Base-by-base conservation (phyloP, 2,329 filamentous ascomycete species). In the Hypoxylon sp. region DNA sequence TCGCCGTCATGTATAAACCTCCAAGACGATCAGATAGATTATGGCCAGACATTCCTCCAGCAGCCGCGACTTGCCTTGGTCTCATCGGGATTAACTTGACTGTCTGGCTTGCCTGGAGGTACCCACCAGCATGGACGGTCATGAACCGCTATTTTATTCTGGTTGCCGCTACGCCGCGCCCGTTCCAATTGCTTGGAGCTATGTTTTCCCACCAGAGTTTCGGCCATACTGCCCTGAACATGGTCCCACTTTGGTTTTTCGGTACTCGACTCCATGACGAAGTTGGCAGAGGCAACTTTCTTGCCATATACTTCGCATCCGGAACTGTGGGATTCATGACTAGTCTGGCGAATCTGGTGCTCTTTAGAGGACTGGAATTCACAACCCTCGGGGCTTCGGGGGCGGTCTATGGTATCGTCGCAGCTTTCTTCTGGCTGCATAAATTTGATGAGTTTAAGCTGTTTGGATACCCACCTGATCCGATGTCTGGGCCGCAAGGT, bases 131-230 rank as follows among this genome's bases (percentile, higher is more conserved):
- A 31, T 95, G 91, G 90, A 79, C 81, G 11, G 57, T 89, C 14
- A 80, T 94, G 72, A 95, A 93, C 80, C 87, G 84, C 69, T 91
- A 91, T 81, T 89, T 93, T 80, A 82, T 92, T 44, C 78, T 90
- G 37, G 82, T 90, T 7, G 85, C 91, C 6, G 91, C 88, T 6
- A 89, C 89, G 57, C 91, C 92, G 7, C 85, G 85, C 69, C 85
- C 91, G 3, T 64, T 88, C 20, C 86, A 87, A 69, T 79, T 92
- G 68, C 75, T 95, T 30, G 88, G 88, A 35, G 88, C 88, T 72
- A 82, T 88, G 55, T 92, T 94, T 81, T 92, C 90, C 20, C 93
- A 96, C 81, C 87, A 91, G 60, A 81, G 79, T 2, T 71, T 89
- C 17, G 75, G 79, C 51, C 93, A 96, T 78, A 77, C 92, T 40